Percentiles rank a stretch among this genome's conserved stretches.
These are phyloP conservation scores for Diaporthe capsici DNA, from an alignment of 2,329 filamentous ascomycete species.

Conservation along the genomic window DNA sequence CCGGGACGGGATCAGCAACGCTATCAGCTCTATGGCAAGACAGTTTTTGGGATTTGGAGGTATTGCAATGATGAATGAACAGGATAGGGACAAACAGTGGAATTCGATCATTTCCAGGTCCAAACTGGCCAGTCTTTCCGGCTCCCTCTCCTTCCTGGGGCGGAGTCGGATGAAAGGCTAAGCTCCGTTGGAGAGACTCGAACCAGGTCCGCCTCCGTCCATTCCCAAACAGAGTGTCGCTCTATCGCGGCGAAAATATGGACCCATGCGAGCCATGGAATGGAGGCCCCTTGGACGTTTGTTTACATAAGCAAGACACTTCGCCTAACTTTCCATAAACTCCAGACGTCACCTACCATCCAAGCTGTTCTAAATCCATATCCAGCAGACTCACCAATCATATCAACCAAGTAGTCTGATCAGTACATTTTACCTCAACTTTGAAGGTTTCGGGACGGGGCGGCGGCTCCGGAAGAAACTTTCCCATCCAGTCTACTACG, in stretches of 20 bases:
- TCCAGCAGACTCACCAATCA: too few species aligned
- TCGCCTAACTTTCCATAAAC: neutral
- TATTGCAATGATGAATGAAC: neutral
- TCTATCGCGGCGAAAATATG: neutral
- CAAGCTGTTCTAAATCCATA: too few species aligned
- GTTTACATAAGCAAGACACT: neutral
- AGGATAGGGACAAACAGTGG: too few species aligned
- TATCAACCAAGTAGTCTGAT: too few species aligned
- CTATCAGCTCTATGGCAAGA: neutral
- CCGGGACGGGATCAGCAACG: neutral
- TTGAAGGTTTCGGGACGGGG: too few species aligned
- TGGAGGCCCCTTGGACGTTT: neutral
- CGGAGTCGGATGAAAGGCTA: conserved; percentile 18
- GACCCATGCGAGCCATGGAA: neutral
- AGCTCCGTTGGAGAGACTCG: neutral
- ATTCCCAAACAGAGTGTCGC: neutral
- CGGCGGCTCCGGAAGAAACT: neutral
- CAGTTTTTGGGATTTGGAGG: too few species aligned
- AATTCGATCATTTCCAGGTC: neutral
- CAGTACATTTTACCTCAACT: too few species aligned
- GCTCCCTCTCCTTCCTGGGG: neutral
- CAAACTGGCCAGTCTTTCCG: neutral
- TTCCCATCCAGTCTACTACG: neutral
- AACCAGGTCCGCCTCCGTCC: neutral
- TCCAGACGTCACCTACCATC: too few species aligned